phyloP scores from a whole-genome alignment of 108 stramenopile species.

The Pseudonitzschia multistriata region DNA sequence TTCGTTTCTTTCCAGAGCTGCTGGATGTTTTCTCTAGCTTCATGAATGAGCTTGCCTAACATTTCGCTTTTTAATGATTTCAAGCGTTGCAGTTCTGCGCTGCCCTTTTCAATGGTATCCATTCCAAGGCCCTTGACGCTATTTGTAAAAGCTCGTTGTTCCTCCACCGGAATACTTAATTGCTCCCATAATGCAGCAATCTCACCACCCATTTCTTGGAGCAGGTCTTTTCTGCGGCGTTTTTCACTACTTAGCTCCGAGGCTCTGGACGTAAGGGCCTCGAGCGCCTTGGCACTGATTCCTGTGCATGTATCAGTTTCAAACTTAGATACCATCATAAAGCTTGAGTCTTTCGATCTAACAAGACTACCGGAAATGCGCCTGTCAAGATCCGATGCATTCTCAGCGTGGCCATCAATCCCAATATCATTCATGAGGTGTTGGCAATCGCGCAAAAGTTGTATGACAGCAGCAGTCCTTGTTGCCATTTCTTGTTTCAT shows the following conservation, averaged over 20 bases:
- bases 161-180: constrained; percentile 79
- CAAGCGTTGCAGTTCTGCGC: constrained; percentile 73
- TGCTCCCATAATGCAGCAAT: constrained; percentile 91
- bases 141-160: constrained; percentile 80
- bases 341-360: constrained; percentile 54
- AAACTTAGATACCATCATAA: constrained; percentile 70
- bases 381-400: constrained; percentile 44
- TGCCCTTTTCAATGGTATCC: constrained; percentile 87
- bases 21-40: constrained; percentile 68
- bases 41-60: constrained; percentile 83
- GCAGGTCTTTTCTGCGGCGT: constrained; percentile 52
- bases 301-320: constrained; percentile 73
- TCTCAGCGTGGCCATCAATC: constrained; percentile 50
- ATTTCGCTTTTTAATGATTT: constrained; percentile 72
- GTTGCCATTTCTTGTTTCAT: constrained; percentile 63
- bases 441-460: constrained; percentile 76
- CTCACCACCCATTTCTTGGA: constrained; percentile 83
- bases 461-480: constrained; percentile 62
- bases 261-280: constrained; percentile 66
- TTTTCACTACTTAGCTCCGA: constrained; percentile 82
- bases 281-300: constrained; percentile 72
- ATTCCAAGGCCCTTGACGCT: constrained; percentile 84
- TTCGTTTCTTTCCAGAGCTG: constrained; percentile 89
- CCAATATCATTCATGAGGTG: constrained; percentile 71
- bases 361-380: constrained; percentile 56